Evolutionary conservation across 2,329 filamentous ascomycete species (phyloP).

Genomic region (Talaromyces sp.): DNA sequence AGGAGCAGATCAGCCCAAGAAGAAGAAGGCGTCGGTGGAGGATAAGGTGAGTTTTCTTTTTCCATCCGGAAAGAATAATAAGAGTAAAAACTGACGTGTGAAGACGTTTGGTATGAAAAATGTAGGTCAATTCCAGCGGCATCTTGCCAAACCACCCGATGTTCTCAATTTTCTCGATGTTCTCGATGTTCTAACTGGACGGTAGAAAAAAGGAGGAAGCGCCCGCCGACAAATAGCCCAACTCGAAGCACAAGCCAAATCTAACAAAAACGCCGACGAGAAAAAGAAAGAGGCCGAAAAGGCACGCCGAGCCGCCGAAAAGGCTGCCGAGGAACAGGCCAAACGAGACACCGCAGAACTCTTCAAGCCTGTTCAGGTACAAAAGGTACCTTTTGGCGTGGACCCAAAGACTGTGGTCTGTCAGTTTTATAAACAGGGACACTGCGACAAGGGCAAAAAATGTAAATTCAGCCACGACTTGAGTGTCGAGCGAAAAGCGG

Average conservation of each 20-base stretch:
- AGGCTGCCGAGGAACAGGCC: constrained; percentile 82
- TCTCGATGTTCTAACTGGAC: background rate
- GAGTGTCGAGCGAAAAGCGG: constrained; percentile 81
- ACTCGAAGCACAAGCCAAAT: constrained; percentile 69
- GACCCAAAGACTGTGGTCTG: constrained; percentile 97
- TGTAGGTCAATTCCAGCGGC: constrained; percentile 36
- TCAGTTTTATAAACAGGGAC: constrained; percentile 94
- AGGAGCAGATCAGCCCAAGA: constrained; percentile 41
- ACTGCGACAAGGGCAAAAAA: constrained; percentile 94
- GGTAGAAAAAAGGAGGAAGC: constrained; percentile 79
- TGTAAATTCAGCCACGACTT: constrained; percentile 98
- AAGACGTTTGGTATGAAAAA: constrained; percentile 99
- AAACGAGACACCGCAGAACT: constrained; percentile 75
- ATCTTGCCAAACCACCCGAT: background rate
- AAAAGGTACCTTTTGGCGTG: constrained; percentile 96
- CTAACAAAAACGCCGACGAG: constrained; percentile 77
- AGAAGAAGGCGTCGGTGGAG: constrained; percentile 60
- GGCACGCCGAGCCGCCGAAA: constrained; percentile 72
- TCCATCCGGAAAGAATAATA: too few species aligned
- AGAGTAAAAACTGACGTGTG: background rate
- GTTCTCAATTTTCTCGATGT: background rate
- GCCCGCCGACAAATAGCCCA: constrained; percentile 90
- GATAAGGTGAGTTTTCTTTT: constrained; percentile 60
- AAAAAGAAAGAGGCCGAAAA: constrained; percentile 72
- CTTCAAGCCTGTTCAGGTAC: constrained; percentile 89